Evolutionary conservation across 768 basidiomycete genomes (phyloP), one percentile per base, ranked within the genome.

Genomic region (Leccinum imitatum): DNA sequence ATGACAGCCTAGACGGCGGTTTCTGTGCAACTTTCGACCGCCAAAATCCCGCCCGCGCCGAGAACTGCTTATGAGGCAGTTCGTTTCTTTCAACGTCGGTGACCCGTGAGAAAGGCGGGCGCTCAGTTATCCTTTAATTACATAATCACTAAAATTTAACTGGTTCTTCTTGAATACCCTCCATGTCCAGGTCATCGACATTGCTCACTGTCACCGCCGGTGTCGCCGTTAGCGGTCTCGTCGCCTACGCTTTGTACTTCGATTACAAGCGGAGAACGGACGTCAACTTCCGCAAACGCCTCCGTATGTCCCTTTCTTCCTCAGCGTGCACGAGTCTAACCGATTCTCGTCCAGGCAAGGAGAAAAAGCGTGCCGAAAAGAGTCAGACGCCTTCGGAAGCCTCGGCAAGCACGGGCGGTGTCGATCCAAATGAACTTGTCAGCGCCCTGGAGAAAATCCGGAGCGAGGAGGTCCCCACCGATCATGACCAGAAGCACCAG

Each of bases 261-360:
- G 97, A 99, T 80, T 87, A 96, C 79, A 91, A 84, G 79, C 87
- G 97, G 54, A 84, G 95, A 69, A 92, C 90, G 71, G 93, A 97
- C 71, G 75, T 79, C 47, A 80, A 82, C 15, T 99, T 99, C 83
- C 86, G 97, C 72, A 93, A 86, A 78, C 87, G 85, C 71, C 83
- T 98, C 59, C 86, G 95, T 90, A 75, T 65, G 92, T 83, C 53
- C 63, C 56, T 50, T 59, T 59, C 56, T 48, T 10, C 52, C 50
- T n/a, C 37, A 48, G 5, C 21, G 8, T 10, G 33, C 48, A 41
- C 17, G 19, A 1, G 10, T 35, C 56, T 60, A 15, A 68, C 11
- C 8, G 5, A 30, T n/a, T 54, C 52, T 48, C 37, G 58, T 64
- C 63, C 55, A 98, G 95, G 87, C 71, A 95, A 91, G 77, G 91